phyloP scores from a whole-genome alignment of 371 early-diverging fungal genomes.

The Mucor circinelloides region DNA sequence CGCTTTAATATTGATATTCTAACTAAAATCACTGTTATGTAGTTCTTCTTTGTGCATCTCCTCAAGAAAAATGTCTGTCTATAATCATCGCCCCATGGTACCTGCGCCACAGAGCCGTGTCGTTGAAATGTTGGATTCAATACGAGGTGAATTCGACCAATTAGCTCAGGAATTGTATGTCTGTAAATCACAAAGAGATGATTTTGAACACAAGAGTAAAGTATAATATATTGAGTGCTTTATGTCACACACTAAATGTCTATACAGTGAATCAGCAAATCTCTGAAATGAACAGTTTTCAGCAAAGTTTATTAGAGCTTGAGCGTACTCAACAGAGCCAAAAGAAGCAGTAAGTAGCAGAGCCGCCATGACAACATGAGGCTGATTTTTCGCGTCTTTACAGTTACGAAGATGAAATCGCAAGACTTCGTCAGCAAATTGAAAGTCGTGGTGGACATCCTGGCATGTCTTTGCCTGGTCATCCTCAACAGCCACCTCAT shows the following conservation, averaged over 20 bases:
- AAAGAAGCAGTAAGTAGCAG: constrained; percentile 65
- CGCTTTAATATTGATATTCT: not conserved
- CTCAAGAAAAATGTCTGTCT: constrained; percentile 55
- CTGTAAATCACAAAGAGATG: constrained; percentile 83
- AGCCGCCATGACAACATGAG: not conserved
- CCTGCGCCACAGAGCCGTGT: constrained; percentile 73
- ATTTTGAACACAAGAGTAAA: constrained; percentile 89
- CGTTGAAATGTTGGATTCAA: constrained; percentile 83
- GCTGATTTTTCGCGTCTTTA: not conserved
- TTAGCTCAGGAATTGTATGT: constrained; percentile 77
- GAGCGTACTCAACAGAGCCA: constrained; percentile 79
- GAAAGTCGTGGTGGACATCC: constrained; percentile 40
- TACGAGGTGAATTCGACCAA: constrained; percentile 83
- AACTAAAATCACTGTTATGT: not conserved
- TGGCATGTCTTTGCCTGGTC: constrained; percentile 15
- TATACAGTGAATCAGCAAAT: constrained; percentile 71
- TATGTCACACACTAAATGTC: not conserved
- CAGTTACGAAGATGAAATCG: constrained; percentile 56
- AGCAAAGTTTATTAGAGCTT: constrained; percentile 79
- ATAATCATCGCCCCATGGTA: constrained; percentile 89
- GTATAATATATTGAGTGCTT: not conserved
- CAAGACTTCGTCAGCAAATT: constrained; percentile 49
- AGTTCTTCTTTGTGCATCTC: not conserved
- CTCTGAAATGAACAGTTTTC: constrained; percentile 79
- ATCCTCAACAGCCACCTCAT: constrained; percentile 22